Percentiles rank a stretch among this genome's conserved stretches.
Conservation (phyloP, 2,329 filamentous ascomycete species). For the Cercospora citrullina region DNA sequence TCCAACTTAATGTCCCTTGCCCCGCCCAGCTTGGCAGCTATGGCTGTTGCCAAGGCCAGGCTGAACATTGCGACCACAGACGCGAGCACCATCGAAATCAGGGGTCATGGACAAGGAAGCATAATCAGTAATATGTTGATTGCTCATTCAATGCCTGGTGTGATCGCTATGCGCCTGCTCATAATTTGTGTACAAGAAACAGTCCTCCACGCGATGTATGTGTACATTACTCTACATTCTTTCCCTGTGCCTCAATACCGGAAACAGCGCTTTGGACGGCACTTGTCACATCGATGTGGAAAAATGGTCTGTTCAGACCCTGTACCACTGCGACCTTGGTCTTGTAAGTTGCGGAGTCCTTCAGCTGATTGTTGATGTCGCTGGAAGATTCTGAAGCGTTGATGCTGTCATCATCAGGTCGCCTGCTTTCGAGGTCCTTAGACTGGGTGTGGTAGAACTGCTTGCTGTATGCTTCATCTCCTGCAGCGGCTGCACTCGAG, state of each 20-base stretch:
- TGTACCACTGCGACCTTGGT: conserved; percentile 66
- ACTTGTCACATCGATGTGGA: conserved; percentile 89
- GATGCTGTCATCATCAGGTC: conserved; percentile 27
- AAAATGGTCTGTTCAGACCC: conserved; percentile 84
- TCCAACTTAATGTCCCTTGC: conserved; percentile 1
- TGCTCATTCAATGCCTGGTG: not conserved
- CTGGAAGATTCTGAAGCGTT: conserved; percentile 31
- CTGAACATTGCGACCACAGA: not conserved
- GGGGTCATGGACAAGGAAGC: not conserved
- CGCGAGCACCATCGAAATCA: not conserved
- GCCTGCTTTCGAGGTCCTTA: conserved; percentile 37
- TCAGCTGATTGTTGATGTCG: conserved; percentile 47
- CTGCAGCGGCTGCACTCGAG: conserved; percentile 67
- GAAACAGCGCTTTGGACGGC: conserved; percentile 84
- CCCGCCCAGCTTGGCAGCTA: not conserved
- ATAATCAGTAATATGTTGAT: not conserved
- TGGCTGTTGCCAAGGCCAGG: not conserved
- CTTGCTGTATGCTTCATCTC: conserved; percentile 64
- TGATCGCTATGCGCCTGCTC: conserved; percentile 1
- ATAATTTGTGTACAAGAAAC: not conserved
- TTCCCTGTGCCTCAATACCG: conserved; percentile 51
- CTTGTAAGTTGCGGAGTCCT: conserved; percentile 46
- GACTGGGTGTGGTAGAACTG: conserved; percentile 38
- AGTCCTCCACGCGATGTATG: not conserved
- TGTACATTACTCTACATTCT: conserved; percentile 2